Conservation (phyloP, 129 eudicot genomes). For the Helianthus annuus region HanXRQr2.0-SUNRISE NC_035449.2:27584717-27585216, state of each 20-base stretch:
- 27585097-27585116: conserved; percentile 96
- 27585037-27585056: background rate
- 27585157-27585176: conserved; percentile 36
- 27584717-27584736: conserved; percentile 63
- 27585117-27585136: conserved; percentile 97
- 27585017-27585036: conserved; percentile 10
- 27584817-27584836: background rate
- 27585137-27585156: conserved; percentile 99
- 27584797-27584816: background rate
- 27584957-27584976: conserved; percentile 75
- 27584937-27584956: conserved; percentile 66
- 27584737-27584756: background rate
- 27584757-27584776: background rate
- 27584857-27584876: conserved; percentile 9
- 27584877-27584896: conserved; percentile 14
- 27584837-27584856: conserved; percentile 8
- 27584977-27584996: conserved; percentile 84
- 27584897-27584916: background rate
- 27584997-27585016: conserved; percentile 70
- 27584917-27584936: conserved; percentile 9
- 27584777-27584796: background rate
- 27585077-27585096: conserved; percentile 30
- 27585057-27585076: conserved; percentile 16
- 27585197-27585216: background rate
- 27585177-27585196: conserved; percentile 26